Evolutionary conservation across 768 basidiomycete species (phyloP), one percentile per base, ranked within the genome.

Genomic region (Suillus variegatus): DNA sequence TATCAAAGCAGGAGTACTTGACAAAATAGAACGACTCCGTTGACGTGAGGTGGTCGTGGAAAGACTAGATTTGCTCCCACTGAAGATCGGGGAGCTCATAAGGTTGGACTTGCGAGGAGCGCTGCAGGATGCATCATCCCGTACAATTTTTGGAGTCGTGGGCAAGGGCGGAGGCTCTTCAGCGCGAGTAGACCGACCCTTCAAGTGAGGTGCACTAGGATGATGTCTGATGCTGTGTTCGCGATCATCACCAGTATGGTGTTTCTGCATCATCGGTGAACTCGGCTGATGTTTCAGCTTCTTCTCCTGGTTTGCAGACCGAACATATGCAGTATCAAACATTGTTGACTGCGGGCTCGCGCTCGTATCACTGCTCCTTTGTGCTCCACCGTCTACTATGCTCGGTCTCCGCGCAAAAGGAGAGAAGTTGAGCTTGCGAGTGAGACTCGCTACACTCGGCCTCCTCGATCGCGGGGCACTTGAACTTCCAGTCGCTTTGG

Each of bases 341-440:
- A 36, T 68, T 32, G 68, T 41, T 25, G 67, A 71, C 8, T 22
- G 65, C 13, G 75, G 69, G 3, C 62, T 69, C 22, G 69, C 64
- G 67, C 44, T 74, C 64, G 16, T 9, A 6, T 55, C 43, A 54
- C 43, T 35, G 28, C 22, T 8, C 28, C 35, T 51, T 32, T 62
- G 41, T 46, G 46, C 36, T 6, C 32, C 60, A 60, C 72, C 62
- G n/a, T 74, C 75, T 22, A 66, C 51, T 25, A 70, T 18, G 12
- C 75, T 77, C 2, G 69, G 70, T 62, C 68, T 67, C 25, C 76
- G 76, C 54, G 63, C 49, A 38, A 75, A 75, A 28, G 68, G 69
- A n/a, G 69, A 71, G 51, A 76, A 75, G 13, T 74, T 77, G 18
- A 77, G 46, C 61, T 75, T 76, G n/a, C 72, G 75, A 4, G 74